phyloP scores from a whole-genome alignment of 805 yeast species.

The Saturnispora sekii region DNA sequence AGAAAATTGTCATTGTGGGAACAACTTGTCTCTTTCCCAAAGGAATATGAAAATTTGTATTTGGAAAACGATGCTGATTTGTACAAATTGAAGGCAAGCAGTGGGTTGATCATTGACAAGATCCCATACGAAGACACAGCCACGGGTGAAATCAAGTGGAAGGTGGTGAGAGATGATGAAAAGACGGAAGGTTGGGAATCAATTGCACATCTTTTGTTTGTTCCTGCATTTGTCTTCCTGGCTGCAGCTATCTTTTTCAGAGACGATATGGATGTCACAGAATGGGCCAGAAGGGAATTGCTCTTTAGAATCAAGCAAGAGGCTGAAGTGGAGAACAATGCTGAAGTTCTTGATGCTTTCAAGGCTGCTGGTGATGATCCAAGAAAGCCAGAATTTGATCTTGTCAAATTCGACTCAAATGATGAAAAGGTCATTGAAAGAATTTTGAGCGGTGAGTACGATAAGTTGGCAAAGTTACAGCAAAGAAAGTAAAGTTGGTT shows the following conservation, averaged over 20 bases:
- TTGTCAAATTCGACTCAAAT: slow-evolving; percentile 51
- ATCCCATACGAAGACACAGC: slow-evolving; percentile 73
- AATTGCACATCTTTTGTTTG: slow-evolving; percentile 58
- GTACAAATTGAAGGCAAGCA: slow-evolving; percentile 43
- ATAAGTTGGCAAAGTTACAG: slow-evolving; percentile 45
- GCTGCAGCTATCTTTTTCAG: slow-evolving; percentile 43
- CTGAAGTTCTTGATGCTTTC: slow-evolving; percentile 38
- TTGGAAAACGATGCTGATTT: slow-evolving; percentile 55
- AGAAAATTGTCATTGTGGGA: slow-evolving; percentile 45
- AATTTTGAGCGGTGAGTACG: slow-evolving; percentile 78
- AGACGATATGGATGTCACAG: slow-evolving; percentile 40
- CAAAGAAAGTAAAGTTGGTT: slow-evolving; percentile 1
- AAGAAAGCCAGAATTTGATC: slow-evolving; percentile 36
- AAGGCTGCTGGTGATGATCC: slow-evolving; percentile 29
- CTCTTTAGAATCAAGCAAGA: slow-evolving; percentile 66
- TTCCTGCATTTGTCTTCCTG: slow-evolving; percentile 58
- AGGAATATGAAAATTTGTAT: slow-evolving; percentile 43
- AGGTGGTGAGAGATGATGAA: slow-evolving; percentile 55
- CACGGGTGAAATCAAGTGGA: slow-evolving; percentile 74
- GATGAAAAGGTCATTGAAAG: slow-evolving; percentile 75
- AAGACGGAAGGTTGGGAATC: slow-evolving; percentile 82
- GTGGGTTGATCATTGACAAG: slow-evolving; percentile 68
- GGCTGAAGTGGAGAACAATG: slow-evolving; percentile 45
- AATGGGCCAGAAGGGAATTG: slow-evolving; percentile 81
- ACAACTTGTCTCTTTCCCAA: slow-evolving; percentile 35